Evolutionary conservation across 768 basidiomycete genomes (phyloP), one percentile per base, ranked within the genome.

Genomic region (Lactarius sp.): DNA sequence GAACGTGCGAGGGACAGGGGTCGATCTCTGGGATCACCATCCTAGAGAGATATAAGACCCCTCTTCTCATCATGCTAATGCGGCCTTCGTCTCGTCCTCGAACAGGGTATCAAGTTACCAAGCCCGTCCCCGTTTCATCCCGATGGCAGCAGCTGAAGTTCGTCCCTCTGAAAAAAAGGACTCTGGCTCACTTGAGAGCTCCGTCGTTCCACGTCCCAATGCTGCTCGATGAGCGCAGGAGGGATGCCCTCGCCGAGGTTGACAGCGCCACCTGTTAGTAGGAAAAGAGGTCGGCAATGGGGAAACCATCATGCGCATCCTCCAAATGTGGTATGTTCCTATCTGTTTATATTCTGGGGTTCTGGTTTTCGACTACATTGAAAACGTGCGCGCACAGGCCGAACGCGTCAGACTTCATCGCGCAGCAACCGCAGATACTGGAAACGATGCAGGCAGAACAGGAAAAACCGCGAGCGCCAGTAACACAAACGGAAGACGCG

Each of bases 251-350:
- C 47, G 82, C 86, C 13, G 91, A 95, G 73, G 83, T 96, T 64
- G 94, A 96, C 75, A 86, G 90, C 65, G 94, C 94, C 50, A 78
- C 79, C 50, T 95, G 88, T 90, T 72, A 59, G 86, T 70, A 98
- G 78, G 96, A 98, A 85, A 88, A 64, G 87, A 90, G 61, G 80
- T 82, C 3, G 74, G 86, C 61, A 83, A 76, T 60, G 92, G 90
- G 57, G 94, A 98, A 77, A 93, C 89, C 42, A 97, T 98, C 62
- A 84, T 99, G 80, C 81, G 94, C 61, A 95, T 99, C 67, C 78
- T 99, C 47, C 84, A 97, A 37, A 98, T 98, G 96, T 82, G 94
- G 94, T 93, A 71, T 56, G 81, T 27, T 74, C 27, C 27, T 27
- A 27, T 27, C 27, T 56, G 81, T 74, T 34, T n/a, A 2, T 47